Conservation (phyloP, 495 filamentous ascomycete species). For the Penicillium verhagenii region DNA sequence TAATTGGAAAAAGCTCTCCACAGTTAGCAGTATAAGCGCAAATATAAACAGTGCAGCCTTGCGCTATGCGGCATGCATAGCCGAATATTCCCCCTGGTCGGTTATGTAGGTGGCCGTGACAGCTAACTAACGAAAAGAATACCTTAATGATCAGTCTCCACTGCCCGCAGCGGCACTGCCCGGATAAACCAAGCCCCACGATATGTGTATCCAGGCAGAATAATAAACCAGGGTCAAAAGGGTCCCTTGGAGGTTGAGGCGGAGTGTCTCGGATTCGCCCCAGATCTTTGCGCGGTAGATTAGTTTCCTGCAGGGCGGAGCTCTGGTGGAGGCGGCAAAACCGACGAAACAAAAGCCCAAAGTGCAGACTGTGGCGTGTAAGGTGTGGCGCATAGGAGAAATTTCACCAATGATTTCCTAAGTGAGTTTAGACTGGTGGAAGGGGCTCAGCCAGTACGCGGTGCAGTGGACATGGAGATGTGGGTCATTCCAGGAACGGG, state of each 20-base stretch:
- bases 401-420: neutral
- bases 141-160: neutral
- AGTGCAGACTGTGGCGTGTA: conserved; percentile 6
- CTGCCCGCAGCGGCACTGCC: neutral
- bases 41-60: neutral
- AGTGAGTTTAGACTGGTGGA: neutral
- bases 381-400: conserved; percentile 1
- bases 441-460: neutral
- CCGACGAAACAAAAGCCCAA: conserved; percentile 1
- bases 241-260: conserved; percentile 3
- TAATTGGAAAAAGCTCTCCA: neutral
- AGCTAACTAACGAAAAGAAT: neutral
- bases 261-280: conserved; percentile 3
- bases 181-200: neutral
- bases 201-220: neutral
- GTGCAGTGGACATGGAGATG: neutral
- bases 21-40: neutral
- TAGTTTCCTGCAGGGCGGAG: neutral
- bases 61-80: neutral
- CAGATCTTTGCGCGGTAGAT: neutral
- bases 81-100: neutral
- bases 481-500: conserved; percentile 15
- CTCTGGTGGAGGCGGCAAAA: conserved; percentile 1
- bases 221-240: neutral
- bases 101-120: neutral